Base-by-base conservation (phyloP, 1,284 basidiomycete genomes). In the Erythrobasidium hasegawianum region DNA sequence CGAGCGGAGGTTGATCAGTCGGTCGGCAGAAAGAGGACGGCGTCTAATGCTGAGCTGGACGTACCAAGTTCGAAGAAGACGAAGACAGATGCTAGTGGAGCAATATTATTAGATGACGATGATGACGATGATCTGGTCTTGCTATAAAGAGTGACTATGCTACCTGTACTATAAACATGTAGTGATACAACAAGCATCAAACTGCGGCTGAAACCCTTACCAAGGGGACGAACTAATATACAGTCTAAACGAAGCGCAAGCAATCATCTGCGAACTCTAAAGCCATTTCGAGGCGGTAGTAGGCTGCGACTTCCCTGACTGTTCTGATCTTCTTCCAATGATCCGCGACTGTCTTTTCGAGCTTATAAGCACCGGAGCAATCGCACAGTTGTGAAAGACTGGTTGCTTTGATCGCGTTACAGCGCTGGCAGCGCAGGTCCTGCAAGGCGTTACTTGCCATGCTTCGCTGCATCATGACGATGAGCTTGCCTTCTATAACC, bases 391-490 rank as follows among this genome's bases (percentile, higher is more conserved):
- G 80, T 13, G 89, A 87, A 38, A 97, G 82, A 74, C 93, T 94
- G 73, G 92, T 87, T 60, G 87, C 84, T 72, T 89, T 89, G 68
- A 95, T 84, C 78, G 91, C 88, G 73, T 88, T 85, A 80, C 96
- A 99, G 73, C 89, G 91, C 20, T 81, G 78, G 77, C 96, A 98
- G 4, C 76, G 68, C 14, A 79, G 64, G 76, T 99, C 96, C 77
- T 97, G 94, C 71, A 95, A 87, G 40, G 89, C 84, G 75, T 88
- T 94, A 40, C 84, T 81, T 29, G 86, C 82, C 75, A 95, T 85
- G 53, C 90, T 81, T 24, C 82, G 79, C 55, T 85, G 83, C 26
- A 94, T 84, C 74, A 87, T 81, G 64, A 88, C 86, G 69, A 98
- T 85, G 69, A 98, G 80, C 59, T 87, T 83, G 74, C 89, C 86